These are phyloP conservation scores for Diaporthe citri DNA, from an alignment of 2,329 filamentous ascomycete species.

Conservation along the genomic window DNA sequence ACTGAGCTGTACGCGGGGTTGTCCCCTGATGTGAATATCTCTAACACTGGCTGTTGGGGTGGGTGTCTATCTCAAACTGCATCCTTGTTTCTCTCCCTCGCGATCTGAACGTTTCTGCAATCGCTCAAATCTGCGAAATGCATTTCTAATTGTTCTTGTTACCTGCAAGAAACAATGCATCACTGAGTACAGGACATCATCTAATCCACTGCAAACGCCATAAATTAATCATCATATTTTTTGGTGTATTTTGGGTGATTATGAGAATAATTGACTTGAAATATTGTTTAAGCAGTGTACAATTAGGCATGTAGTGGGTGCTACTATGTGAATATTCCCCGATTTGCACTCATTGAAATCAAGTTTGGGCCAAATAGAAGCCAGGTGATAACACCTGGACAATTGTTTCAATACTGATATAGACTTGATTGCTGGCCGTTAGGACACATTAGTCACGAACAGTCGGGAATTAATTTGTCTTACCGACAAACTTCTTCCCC, in stretches of 20 bases:
- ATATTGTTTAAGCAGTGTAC: no score
- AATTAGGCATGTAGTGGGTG: no score
- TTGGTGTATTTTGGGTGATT: no score
- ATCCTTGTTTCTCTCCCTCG: neutral
- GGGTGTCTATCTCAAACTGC: conserved; percentile 20
- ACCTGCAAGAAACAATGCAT: conserved; percentile 25
- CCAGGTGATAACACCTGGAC: neutral
- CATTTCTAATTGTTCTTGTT: neutral
- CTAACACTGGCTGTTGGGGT: conserved; percentile 45
- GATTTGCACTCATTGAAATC: no score
- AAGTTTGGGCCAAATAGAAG: neutral
- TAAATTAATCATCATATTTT: no score
- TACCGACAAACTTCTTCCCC: no score
- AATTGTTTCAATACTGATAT: neutral
- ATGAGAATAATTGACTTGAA: no score
- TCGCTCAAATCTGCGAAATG: neutral
- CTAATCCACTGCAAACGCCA: no score
- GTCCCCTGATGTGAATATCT: conserved; percentile 50
- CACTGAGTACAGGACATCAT: no score
- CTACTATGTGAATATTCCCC: no score
- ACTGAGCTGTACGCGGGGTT: conserved; percentile 55
- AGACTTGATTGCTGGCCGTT: neutral
- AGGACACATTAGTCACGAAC: no score
- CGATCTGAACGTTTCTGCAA: neutral
- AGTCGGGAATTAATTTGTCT: no score